phyloP scores from a whole-genome alignment of 2,329 filamentous ascomycete genomes.

The Colletotrichum sp. region DNA sequence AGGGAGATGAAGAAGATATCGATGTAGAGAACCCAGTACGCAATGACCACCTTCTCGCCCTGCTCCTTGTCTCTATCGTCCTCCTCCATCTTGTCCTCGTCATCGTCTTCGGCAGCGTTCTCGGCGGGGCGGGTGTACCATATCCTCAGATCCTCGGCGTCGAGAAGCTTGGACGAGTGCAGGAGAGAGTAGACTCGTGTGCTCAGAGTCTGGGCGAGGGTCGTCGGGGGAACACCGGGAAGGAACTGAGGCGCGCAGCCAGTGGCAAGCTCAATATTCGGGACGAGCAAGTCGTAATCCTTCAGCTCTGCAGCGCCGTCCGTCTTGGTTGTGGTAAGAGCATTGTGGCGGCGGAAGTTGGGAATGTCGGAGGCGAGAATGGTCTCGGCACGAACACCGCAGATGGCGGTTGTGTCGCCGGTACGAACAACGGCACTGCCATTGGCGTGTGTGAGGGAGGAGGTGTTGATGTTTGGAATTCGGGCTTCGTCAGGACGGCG shows the following conservation, averaged over 20 bases:
- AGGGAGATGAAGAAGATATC: constrained; percentile 94
- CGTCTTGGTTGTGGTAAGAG: constrained; percentile 21
- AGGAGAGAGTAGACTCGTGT: constrained; percentile 80
- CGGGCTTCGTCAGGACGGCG: constrained; percentile 75
- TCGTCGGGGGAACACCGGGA: constrained; percentile 81
- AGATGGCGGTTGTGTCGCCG: constrained; percentile 94
- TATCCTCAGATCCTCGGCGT: constrained; percentile 74
- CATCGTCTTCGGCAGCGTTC: constrained; percentile 48
- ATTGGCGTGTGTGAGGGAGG: constrained; percentile 86
- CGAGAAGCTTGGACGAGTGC: constrained; percentile 72
- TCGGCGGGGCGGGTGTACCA: constrained; percentile 62
- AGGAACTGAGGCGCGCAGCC: constrained; percentile 87
- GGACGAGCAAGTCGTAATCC: constrained; percentile 79
- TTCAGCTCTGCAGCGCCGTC: constrained; percentile 51
- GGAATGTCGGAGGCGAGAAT: constrained; percentile 77
- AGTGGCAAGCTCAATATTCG: constrained; percentile 91
- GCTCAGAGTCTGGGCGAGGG: constrained; percentile 83
- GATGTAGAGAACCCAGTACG: constrained; percentile 94
- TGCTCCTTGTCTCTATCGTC: constrained; percentile 34
- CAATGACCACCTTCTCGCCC: constrained; percentile 62
- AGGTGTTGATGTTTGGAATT: constrained; percentile 76
- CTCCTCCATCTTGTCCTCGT: constrained; percentile 37
- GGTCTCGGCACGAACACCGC: constrained; percentile 87
- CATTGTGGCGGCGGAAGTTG: constrained; percentile 57
- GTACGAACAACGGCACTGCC: constrained; percentile 88